These are phyloP conservation scores for Suillus decipiens DNA, from an alignment of 768 basidiomycete species.

Conservation along the genomic window DNA sequence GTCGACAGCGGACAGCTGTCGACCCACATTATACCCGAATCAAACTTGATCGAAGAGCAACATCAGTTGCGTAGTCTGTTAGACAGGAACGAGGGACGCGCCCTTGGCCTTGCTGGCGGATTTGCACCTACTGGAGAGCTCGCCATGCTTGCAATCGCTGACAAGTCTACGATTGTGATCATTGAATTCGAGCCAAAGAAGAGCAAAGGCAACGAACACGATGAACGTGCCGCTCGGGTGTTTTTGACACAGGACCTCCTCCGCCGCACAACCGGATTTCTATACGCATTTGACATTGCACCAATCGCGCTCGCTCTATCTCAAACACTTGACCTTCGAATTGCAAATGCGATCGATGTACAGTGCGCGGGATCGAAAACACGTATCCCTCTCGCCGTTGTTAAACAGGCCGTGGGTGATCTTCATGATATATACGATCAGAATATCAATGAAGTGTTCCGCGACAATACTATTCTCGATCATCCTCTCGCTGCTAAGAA, in stretches of 20 bases:
- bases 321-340: conserved; percentile 34
- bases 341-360: conserved; percentile 34
- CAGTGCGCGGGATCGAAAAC: conserved; percentile 21
- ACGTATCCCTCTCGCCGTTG: conserved; percentile 24
- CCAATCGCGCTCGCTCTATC: conserved; percentile 31
- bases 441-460: conserved; percentile 23
- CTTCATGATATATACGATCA: conserved; percentile 7
- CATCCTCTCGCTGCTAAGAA: not conserved
- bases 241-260: conserved; percentile 33
- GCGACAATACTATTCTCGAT: not conserved
- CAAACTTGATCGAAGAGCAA: conserved; percentile 26
- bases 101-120: conserved; percentile 31
- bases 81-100: conserved; percentile 34
- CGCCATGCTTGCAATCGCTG: conserved; percentile 29
- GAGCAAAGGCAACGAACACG: conserved; percentile 37
- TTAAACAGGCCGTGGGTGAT: conserved; percentile 18
- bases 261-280: conserved; percentile 27
- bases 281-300: conserved; percentile 34
- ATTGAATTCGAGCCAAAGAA: conserved; percentile 24
- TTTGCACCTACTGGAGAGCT: conserved; percentile 26
- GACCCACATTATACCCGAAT: conserved; percentile 18
- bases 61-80: conserved; percentile 24
- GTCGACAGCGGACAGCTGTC: conserved; percentile 25
- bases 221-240: conserved; percentile 23
- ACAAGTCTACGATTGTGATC: conserved; percentile 27